phyloP scores from a whole-genome alignment of 345 rosid species.

The Gossypium longicalyx region DNA sequence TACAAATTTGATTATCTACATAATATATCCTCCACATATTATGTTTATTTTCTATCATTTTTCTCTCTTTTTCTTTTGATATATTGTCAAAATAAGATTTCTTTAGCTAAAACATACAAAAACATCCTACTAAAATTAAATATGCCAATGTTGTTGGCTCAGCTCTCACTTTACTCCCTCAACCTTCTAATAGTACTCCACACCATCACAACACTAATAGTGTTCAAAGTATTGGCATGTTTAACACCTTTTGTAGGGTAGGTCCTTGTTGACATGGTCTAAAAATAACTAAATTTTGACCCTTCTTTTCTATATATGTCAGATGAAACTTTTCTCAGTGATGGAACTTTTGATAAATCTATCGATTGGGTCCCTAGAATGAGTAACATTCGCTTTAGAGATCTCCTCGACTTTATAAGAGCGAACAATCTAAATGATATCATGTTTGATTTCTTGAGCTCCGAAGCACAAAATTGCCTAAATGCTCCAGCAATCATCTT shows the following conservation, averaged over 20 bases:
- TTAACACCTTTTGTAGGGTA: no score
- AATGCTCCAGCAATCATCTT: constrained; percentile 17
- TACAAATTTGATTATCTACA: no score
- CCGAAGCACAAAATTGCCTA: constrained; percentile 14
- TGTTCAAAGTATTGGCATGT: no score
- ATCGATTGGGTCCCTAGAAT: constrained; percentile 40
- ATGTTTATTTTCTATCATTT: no score
- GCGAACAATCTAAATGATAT: constrained; percentile 20
- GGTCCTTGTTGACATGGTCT: no score
- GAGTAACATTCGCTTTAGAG: constrained; percentile 26
- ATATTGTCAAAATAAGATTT: no score
- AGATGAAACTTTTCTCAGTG: constrained; percentile 16
- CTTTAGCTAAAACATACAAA: not conserved
- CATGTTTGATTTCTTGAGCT: constrained; percentile 20
- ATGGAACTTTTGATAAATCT: constrained; percentile 26
- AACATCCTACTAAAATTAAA: not conserved
- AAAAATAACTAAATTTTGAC: no score
- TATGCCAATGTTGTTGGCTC: not conserved
- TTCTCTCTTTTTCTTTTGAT: no score
- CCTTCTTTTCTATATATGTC: no score
- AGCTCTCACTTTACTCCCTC: not conserved
- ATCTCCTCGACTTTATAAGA: constrained; percentile 19
- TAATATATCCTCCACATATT: no score
- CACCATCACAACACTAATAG: constrained; percentile 8
- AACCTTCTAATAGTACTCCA: not conserved